Evolutionary conservation across 2,329 filamentous ascomycete genomes (phyloP), one percentile per base, ranked within the genome.

Genomic region (Karstenula rhodostoma): DNA sequence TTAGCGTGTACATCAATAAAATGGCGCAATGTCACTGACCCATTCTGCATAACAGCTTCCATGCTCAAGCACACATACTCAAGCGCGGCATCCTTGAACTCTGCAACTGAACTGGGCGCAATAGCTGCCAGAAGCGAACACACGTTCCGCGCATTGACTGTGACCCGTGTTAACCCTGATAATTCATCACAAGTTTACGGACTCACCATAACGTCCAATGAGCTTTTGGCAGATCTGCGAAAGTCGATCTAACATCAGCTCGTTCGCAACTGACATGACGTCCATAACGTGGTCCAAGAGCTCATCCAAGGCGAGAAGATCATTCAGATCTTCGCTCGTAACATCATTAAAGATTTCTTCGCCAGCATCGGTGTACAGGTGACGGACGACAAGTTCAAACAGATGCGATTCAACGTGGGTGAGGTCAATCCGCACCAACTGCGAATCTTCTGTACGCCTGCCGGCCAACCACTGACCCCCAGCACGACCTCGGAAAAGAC

Each of bases 41-140:
- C 90, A 64, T 96, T 97, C 72, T 97, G 93, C 53, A 99, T 87
- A 85, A 98, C 92, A 7, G 89, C 88, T 77, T 99, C 95, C 59
- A 98, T 83, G 71, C 97, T 96, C 47, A 97, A 81, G 70, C 93
- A 97, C 23, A 97, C 88, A 73, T 97, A 99, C 75, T 97, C 92
- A 32, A 98, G 81, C 0, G 91, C 92, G 10, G 91, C 90, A 67
- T 95, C 87, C 77, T 96, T 97, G 80, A 99, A 97, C 58, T 91
- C 88, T 0, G 87, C 87, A 6, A 97, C 89, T 0, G 90, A 90
- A 73, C 91, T 96, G 2, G 92, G 91, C 47, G 92, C 91, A 61
- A 97, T 90, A 1, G 90, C 90, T 72, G 96, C 97, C 12, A 99
- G 83, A 17, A 98, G 83, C 55, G 90, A 88, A 60, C 92, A 92